Base-by-base conservation (phyloP, 2,329 filamentous ascomycete species). In the Juglanconis oblonga region DNA sequence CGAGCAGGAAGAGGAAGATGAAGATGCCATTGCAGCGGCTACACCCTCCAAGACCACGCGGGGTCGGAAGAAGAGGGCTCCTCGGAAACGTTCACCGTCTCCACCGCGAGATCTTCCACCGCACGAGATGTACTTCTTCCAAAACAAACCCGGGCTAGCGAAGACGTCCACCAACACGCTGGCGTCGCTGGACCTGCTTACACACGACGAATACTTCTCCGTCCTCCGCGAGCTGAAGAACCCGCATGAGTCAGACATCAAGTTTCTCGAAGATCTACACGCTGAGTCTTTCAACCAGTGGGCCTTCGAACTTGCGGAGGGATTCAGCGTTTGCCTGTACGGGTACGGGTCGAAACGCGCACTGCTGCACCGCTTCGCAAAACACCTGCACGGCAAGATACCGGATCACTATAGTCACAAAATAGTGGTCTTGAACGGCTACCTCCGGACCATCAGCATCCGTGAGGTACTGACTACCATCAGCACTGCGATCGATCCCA, bases 71-170 rank as follows among this genome's bases (percentile, higher is more conserved):
- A 77, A 71, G 60, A 75, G 62, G 5, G 56, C 68, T 1, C 59
- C 65, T 1, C 82, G 84, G 64, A 84, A 86, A 67, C 86, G 85
- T 59, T 91, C 90, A 6, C 90, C 90, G 1, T 92, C 90, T 5
- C 92, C 92, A 3, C 91, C 94, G 17, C 83, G 86, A 55, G 85
- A 97, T 67, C 81, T 98, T 2, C 90, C 93, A 5, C 82, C 93
- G 0, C 91, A 97, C 70, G 95, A 98, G 73, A 85, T 90, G 66
- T 99, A 96, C 77, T 98, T 99, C 73, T 91, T 89, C 70, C 91
- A 98, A 70, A 97, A 96, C 71, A 88, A 91, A 52, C 87, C 91
- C 0, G 92, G 91, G 2, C 83, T 87, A 4, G 81, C 86, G 49
- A 93, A 93, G 74, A 97, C 94, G 0, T 97, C 93, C 1, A 89